Conservation (phyloP, 352 stramenopile species). For the Globisporangium mamillatum region DNA sequence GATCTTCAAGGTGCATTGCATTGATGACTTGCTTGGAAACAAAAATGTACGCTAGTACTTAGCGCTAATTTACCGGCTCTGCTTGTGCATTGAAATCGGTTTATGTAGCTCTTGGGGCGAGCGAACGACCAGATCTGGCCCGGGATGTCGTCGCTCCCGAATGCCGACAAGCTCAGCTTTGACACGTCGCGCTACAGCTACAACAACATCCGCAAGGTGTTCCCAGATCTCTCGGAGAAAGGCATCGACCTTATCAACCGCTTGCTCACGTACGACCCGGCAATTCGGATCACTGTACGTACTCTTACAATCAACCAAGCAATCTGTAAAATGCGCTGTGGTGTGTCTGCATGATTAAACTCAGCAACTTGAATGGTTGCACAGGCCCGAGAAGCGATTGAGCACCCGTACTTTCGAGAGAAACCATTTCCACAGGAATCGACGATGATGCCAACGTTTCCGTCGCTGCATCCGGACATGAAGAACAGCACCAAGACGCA, state of each 20-base stretch:
- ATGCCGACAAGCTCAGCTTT: conserved; percentile 36
- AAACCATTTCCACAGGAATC: conserved; percentile 58
- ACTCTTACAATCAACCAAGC: background rate
- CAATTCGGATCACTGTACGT: conserved; percentile 44
- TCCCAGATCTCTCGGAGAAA: conserved; percentile 40
- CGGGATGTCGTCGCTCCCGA: conserved; percentile 38
- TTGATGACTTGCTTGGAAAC: background rate
- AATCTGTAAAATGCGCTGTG: background rate
- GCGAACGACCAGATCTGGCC: conserved; percentile 63
- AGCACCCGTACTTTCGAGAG: conserved; percentile 62
- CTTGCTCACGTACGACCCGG: conserved; percentile 54
- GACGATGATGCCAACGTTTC: conserved; percentile 65
- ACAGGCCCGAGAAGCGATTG: conserved; percentile 44
- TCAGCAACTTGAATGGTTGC: background rate
- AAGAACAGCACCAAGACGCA: conserved; percentile 12
- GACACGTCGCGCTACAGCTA: conserved; percentile 32
- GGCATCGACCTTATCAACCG: conserved; percentile 47
- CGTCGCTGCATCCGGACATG: conserved; percentile 48
- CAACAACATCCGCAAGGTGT: conserved; percentile 35
- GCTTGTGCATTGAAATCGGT: background rate
- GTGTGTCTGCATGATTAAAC: background rate
- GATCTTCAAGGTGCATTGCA: conserved; percentile 54
- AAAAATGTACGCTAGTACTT: background rate
- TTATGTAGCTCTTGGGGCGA: conserved; percentile 46
- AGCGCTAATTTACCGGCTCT: background rate